phyloP scores from a whole-genome alignment of 2,329 filamentous ascomycete genomes.

The Trichoderma guizhouense region DNA sequence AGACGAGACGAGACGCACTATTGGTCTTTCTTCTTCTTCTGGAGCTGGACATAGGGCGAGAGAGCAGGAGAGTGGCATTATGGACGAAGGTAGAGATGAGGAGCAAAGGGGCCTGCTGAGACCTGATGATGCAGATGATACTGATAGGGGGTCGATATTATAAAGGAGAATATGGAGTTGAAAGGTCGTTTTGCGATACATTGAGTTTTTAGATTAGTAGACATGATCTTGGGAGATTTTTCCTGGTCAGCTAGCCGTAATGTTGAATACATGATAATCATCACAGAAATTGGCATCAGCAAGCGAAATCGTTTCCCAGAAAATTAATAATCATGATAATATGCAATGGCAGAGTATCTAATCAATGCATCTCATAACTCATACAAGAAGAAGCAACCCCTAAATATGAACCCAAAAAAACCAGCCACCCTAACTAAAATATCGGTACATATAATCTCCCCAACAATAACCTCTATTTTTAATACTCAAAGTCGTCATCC shows the following conservation, averaged over 20 bases:
- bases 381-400: neutral
- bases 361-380: constrained; percentile 9
- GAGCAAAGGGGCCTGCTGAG: constrained; percentile 45
- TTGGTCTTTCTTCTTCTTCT: constrained; percentile 23
- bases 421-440: neutral
- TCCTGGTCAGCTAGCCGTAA: neutral
- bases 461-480: constrained; percentile 22
- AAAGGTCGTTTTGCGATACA: neutral
- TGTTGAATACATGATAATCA: neutral
- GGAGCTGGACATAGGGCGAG: constrained; percentile 14
- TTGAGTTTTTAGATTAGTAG: neutral
- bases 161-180: constrained; percentile 21
- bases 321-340: neutral
- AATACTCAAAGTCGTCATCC: constrained; percentile 99
- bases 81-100: constrained; percentile 37
- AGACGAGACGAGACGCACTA: constrained; percentile 55
- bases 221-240: neutral
- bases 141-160: constrained; percentile 26
- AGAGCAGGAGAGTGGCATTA: constrained; percentile 34
- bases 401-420: neutral
- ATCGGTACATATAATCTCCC: neutral
- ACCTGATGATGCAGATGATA: constrained; percentile 34
- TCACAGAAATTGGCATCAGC: neutral
- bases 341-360: neutral
- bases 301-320: neutral